Evolutionary conservation across 1,284 basidiomycete species (phyloP).

Genomic region (Boletellus dicymbophilus): DNA sequence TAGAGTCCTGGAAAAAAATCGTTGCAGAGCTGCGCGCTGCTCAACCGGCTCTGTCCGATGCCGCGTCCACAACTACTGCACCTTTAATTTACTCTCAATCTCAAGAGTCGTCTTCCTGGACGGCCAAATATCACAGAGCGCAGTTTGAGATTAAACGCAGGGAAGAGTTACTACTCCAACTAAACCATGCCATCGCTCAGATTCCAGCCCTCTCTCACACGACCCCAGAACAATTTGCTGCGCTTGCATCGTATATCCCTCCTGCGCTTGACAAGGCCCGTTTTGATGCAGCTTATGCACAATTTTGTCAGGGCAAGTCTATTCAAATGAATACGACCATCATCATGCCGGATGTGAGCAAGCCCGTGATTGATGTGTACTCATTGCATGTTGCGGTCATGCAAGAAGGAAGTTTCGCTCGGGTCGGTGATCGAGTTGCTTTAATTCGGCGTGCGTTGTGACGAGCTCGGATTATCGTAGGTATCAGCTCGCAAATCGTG

Average conservation of each 20-base stretch:
- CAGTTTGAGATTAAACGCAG: slow-evolving; percentile 36
- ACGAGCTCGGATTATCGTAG: slow-evolving; percentile 14
- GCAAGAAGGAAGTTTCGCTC: slow-evolving; percentile 33
- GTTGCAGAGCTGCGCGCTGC: slow-evolving; percentile 20
- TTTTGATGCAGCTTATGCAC: slow-evolving; percentile 33
- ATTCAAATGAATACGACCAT: slow-evolving; percentile 29
- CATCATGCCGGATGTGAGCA: slow-evolving; percentile 31
- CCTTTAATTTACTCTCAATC: slow-evolving; percentile 6
- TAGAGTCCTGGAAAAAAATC: slow-evolving; percentile 25
- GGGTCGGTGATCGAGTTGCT: slow-evolving; percentile 24
- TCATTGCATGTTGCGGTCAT: slow-evolving; percentile 34
- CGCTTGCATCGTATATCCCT: slow-evolving; percentile 31
- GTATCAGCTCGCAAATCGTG: slow-evolving; percentile 30
- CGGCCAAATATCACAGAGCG: slow-evolving; percentile 23
- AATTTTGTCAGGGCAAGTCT: slow-evolving; percentile 31
- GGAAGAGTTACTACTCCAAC: slow-evolving; percentile 29
- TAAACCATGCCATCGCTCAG: slow-evolving; percentile 31
- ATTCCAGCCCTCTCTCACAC: slow-evolving; percentile 16
- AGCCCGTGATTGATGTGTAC: slow-evolving; percentile 32
- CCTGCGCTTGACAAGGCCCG: slow-evolving; percentile 32
- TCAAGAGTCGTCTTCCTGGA: slow-evolving; percentile 24
- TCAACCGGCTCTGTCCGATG: slow-evolving; percentile 1
- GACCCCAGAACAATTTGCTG: slow-evolving; percentile 27
- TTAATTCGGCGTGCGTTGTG: slow-evolving; percentile 2
- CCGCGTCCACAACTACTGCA: neutral